Conservation (phyloP, 2,329 filamentous ascomycete species). For the Incumbomyces delicatus region DNA sequence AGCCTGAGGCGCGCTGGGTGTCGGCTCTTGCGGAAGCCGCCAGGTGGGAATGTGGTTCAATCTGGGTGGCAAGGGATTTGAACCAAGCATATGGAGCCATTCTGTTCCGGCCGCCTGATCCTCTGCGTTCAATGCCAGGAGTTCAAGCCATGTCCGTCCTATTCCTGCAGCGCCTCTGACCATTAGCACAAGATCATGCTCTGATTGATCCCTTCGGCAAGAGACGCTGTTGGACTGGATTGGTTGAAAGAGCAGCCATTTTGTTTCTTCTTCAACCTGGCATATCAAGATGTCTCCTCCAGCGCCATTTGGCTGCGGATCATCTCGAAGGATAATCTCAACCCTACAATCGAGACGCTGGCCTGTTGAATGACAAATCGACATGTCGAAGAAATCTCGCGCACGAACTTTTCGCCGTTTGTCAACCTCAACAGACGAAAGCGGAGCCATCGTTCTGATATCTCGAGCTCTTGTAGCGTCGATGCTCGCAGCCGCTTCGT, state of each 20-base stretch:
- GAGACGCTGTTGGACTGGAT: constrained; percentile 65
- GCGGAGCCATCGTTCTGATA: constrained; percentile 62
- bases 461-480: constrained; percentile 74
- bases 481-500: constrained; percentile 76
- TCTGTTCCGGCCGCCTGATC: constrained; percentile 69
- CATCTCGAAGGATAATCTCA: constrained; percentile 78
- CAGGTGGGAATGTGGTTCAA: constrained; percentile 48
- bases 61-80: constrained; percentile 51
- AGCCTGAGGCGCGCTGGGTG: constrained; percentile 11
- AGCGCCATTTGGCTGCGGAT: constrained; percentile 52
- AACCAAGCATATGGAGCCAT: constrained; percentile 80
- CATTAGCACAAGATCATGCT: constrained; percentile 74
- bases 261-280: constrained; percentile 66
- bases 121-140: constrained; percentile 66
- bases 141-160: constrained; percentile 66
- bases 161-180: constrained; percentile 59
- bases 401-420: constrained; percentile 73
- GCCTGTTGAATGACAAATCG: constrained; percentile 77
- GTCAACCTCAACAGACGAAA: constrained; percentile 63
- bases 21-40: constrained; percentile 13
- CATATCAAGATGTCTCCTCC: constrained; percentile 82
- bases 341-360: constrained; percentile 83
- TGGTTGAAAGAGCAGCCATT: constrained; percentile 87
- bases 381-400: constrained; percentile 80
- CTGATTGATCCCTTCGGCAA: constrained; percentile 63